Conservation (phyloP, 345 rosid species). For the Syzygium oleosum region DNA sequence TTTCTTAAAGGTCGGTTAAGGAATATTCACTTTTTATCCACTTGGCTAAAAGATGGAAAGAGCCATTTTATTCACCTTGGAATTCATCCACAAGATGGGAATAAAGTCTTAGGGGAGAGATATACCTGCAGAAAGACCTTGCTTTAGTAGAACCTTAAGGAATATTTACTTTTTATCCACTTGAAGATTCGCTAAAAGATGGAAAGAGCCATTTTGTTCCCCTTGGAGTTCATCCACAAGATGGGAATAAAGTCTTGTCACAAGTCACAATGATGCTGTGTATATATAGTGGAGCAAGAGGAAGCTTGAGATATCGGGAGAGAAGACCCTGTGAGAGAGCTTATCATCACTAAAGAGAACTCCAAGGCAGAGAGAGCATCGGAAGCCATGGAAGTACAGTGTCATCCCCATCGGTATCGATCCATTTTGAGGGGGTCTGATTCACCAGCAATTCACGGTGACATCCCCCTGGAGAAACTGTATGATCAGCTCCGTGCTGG, state of each 20-base stretch:
- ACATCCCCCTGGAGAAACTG: too few species aligned
- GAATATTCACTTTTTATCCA: neutral
- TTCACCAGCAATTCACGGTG: neutral
- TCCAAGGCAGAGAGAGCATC: neutral
- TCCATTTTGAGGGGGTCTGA: neutral
- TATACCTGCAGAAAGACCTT: neutral
- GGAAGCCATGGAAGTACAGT: neutral
- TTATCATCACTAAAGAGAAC: neutral
- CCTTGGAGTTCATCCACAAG: neutral
- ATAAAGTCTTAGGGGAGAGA: neutral
- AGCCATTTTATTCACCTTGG: neutral
- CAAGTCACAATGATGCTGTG: neutral
- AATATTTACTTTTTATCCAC: neutral
- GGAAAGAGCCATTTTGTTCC: neutral
- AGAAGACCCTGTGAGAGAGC: neutral
- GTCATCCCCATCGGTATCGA: neutral
- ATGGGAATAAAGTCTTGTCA: neutral
- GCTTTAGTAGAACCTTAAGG: neutral
- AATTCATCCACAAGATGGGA: neutral
- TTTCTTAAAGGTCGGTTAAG: neutral
- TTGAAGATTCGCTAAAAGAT: neutral
- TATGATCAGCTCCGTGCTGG: neutral
- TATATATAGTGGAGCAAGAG: neutral
- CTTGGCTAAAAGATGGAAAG: neutral
- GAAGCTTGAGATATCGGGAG: neutral